phyloP scores from a whole-genome alignment of 2,329 filamentous ascomycete species.

The Paraconiothyrium sp. region DNA sequence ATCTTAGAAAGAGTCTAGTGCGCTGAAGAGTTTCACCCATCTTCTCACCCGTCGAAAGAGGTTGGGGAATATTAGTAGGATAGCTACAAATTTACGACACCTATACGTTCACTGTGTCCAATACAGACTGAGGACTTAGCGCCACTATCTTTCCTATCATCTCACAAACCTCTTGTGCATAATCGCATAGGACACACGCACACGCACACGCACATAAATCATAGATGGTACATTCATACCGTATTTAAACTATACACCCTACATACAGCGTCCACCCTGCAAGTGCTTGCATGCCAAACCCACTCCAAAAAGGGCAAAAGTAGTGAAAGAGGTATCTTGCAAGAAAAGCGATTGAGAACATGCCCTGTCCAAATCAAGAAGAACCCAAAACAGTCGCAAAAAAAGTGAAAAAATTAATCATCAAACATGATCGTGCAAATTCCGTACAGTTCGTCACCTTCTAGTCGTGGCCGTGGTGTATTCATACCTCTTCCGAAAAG shows the following conservation, averaged over 20 bases:
- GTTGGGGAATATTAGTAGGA: too few species aligned
- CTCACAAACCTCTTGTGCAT: too few species aligned
- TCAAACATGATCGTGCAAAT: slow-evolving; percentile 18
- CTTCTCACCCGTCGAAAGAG: too few species aligned
- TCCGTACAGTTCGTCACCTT: slow-evolving; percentile 19
- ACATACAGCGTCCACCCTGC: background rate
- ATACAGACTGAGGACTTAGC: too few species aligned
- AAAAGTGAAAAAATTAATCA: slow-evolving; percentile 22
- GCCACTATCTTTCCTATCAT: too few species aligned
- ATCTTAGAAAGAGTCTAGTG: too few species aligned
- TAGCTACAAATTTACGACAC: too few species aligned
- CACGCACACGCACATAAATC: background rate
- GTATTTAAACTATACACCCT: background rate
- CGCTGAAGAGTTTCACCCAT: too few species aligned
- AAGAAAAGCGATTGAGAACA: slow-evolving; percentile 37
- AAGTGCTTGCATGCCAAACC: background rate
- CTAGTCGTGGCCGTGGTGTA: slow-evolving; percentile 9
- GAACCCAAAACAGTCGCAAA: slow-evolving; percentile 13
- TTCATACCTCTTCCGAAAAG: background rate
- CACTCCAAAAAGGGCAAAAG: slow-evolving; percentile 18
- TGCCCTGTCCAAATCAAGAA: slow-evolving; percentile 19
- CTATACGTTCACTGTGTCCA: too few species aligned
- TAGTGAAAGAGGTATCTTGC: slow-evolving; percentile 49
- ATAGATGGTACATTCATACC: background rate
- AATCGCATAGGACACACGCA: too few species aligned